A percentile compares a stretch with the other conserved stretches of the same genome.
phyloP scores from a whole-genome alignment of 441 rosid genomes.

The Jatropha podagrica region DNA sequence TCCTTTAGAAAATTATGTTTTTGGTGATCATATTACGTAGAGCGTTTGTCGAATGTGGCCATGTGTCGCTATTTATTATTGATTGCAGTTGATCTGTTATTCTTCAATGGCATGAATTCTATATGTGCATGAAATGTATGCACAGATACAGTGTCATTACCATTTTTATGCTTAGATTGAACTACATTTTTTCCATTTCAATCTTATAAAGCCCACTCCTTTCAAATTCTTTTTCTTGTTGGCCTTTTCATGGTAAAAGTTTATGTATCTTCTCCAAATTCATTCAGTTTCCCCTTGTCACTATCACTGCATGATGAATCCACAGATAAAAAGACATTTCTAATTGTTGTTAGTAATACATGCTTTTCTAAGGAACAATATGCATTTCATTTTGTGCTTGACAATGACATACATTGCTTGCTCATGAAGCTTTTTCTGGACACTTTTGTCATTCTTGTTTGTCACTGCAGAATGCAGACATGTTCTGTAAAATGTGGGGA shows the following conservation, averaged over 20 bases:
- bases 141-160: not conserved
- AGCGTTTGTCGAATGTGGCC: not conserved
- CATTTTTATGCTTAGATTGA: not conserved
- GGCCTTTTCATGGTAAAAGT: not conserved
- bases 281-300: not conserved
- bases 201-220: not conserved
- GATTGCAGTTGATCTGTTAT: not conserved
- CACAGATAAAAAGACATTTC: not conserved
- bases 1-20: not conserved
- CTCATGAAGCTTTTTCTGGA: not conserved
- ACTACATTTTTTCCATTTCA: not conserved
- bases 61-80: not conserved
- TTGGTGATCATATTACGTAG: not conserved
- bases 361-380: constrained; percentile 3
- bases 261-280: not conserved
- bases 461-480: not conserved
- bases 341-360: not conserved
- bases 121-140: not conserved
- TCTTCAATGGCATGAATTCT: not conserved
- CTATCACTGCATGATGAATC: not conserved
- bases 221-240: not conserved
- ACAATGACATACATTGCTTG: not conserved
- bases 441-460: not conserved
- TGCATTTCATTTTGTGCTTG: not conserved
- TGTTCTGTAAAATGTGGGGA: not conserved